phyloP scores from a whole-genome alignment of 805 yeast genomes.

The Pichia manshurica region DNA sequence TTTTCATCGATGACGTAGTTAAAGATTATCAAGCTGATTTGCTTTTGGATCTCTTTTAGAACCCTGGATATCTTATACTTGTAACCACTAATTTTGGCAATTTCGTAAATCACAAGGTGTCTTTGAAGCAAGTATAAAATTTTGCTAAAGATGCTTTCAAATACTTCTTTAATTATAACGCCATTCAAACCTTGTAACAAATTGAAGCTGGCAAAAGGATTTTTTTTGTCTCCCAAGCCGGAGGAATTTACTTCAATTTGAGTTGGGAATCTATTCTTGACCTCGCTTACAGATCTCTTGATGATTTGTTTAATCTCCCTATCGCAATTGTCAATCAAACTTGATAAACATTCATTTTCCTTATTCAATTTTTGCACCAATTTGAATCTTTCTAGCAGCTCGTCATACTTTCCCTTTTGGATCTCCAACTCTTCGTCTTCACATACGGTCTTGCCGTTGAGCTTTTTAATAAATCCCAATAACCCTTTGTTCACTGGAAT shows the following conservation, averaged over 20 bases:
- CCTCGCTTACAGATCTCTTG: constrained; percentile 57
- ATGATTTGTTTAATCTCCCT: constrained; percentile 61
- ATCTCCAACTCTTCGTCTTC: constrained; percentile 10
- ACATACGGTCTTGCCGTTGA: constrained; percentile 1
- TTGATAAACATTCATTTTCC: constrained; percentile 51
- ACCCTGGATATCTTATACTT: constrained; percentile 29
- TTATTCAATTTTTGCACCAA: constrained; percentile 44
- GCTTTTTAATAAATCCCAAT: constrained; percentile 9
- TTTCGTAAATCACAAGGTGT: constrained; percentile 60
- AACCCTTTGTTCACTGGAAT: constrained; percentile 11
- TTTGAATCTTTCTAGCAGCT: constrained; percentile 18
- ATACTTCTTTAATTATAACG: constrained; percentile 59
- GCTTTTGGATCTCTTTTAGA: constrained; percentile 41
- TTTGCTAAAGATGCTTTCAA: constrained; percentile 63
- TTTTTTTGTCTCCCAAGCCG: constrained; percentile 14
- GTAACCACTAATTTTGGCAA: constrained; percentile 32
- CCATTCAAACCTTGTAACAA: constrained; percentile 36
- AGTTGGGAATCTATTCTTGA: constrained; percentile 46
- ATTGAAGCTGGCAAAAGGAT: constrained; percentile 27
- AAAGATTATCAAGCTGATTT: constrained; percentile 33
- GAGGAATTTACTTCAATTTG: constrained; percentile 24
- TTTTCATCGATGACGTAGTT: constrained; percentile 35
- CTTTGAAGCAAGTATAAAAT: constrained; percentile 59
- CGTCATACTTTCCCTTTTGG: constrained; percentile 20
- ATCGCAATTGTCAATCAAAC: constrained; percentile 48